Percentiles rank a stretch among this genome's conserved stretches.
These are phyloP conservation scores for Cutaneotrichosporon sp. DNA, from an alignment of 1,284 basidiomycete genomes.

Conservation along the genomic window DNA sequence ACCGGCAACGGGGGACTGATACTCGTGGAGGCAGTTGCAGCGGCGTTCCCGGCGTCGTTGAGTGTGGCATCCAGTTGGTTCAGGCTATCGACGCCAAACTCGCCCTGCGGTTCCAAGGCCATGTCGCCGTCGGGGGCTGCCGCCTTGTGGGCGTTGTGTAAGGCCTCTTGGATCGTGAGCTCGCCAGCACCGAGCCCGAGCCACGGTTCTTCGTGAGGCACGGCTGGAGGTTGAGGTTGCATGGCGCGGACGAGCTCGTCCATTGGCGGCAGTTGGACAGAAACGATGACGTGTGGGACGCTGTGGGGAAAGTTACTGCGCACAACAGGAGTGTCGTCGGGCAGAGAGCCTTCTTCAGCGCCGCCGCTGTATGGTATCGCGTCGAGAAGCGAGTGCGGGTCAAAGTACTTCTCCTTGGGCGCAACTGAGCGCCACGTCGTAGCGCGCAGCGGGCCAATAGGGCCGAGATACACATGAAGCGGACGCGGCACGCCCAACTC, in stretches of 20 bases:
- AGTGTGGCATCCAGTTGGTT: conserved; percentile 12
- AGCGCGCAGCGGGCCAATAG: conserved; percentile 71
- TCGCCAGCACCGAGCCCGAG: conserved; percentile 25
- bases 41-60: conserved; percentile 1
- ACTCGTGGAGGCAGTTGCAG: background rate
- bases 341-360: conserved; percentile 11
- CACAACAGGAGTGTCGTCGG: conserved; percentile 24
- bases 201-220: conserved; percentile 15
- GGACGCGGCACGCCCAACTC: conserved; percentile 36
- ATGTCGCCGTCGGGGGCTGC: background rate
- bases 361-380: conserved; percentile 24
- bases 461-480: conserved; percentile 83
- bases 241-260: conserved; percentile 38
- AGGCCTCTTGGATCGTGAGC: conserved; percentile 35
- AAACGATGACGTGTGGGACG: conserved; percentile 41
- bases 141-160: conserved; percentile 28
- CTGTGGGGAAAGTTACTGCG: conserved; percentile 36
- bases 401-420: conserved; percentile 29
- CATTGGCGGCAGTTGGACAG: conserved; percentile 38
- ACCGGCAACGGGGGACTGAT: background rate
- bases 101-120: background rate
- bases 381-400: conserved; percentile 20
- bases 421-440: conserved; percentile 44
- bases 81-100: conserved; percentile 9
- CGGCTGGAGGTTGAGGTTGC: conserved; percentile 5